phyloP scores from a whole-genome alignment of 1,284 basidiomycete species.

The Cryptococcus jaspeensis region DNA sequence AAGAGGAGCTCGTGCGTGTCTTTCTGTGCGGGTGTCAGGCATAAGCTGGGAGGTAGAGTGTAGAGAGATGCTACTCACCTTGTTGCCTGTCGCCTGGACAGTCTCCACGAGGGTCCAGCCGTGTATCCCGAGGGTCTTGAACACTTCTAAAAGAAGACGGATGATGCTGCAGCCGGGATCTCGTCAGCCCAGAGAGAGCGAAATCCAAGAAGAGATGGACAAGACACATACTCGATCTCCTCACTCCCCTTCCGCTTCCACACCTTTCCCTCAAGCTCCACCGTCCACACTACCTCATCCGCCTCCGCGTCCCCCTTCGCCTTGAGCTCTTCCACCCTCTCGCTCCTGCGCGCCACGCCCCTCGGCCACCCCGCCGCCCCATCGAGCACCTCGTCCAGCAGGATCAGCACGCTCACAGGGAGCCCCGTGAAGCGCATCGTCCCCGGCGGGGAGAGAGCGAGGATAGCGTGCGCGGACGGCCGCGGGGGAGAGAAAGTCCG shows the following conservation, averaged over 20 bases:
- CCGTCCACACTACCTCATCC: constrained; percentile 26
- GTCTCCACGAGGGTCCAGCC: constrained; percentile 35
- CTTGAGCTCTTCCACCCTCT: constrained; percentile 11
- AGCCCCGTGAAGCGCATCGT: constrained; percentile 36
- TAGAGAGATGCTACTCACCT: constrained; percentile 18
- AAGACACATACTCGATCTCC: constrained; percentile 35
- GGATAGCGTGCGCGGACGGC: constrained; percentile 27
- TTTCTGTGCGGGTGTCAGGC: constrained; percentile 22
- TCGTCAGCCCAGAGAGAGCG: neutral
- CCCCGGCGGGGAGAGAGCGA: constrained; percentile 26
- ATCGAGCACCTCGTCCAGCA: constrained; percentile 22
- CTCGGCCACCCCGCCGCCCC: constrained; percentile 22
- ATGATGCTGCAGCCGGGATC: constrained; percentile 26
- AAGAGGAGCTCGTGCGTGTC: constrained; percentile 45
- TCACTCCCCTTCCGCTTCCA: constrained; percentile 43
- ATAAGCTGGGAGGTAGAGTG: neutral
- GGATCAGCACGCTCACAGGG: constrained; percentile 22
- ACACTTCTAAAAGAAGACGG: constrained; percentile 34
- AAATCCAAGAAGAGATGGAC: too few species aligned
- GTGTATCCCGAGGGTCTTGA: constrained; percentile 34
- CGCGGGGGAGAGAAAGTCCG: constrained; percentile 1
- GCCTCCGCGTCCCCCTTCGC: neutral
- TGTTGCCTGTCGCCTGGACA: constrained; percentile 31
- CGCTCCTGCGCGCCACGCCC: constrained; percentile 25
- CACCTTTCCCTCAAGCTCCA: constrained; percentile 32